Evolutionary conservation across 179 eudicot genomes (phyloP).

Genomic region (Silene vulgaris): DNA sequence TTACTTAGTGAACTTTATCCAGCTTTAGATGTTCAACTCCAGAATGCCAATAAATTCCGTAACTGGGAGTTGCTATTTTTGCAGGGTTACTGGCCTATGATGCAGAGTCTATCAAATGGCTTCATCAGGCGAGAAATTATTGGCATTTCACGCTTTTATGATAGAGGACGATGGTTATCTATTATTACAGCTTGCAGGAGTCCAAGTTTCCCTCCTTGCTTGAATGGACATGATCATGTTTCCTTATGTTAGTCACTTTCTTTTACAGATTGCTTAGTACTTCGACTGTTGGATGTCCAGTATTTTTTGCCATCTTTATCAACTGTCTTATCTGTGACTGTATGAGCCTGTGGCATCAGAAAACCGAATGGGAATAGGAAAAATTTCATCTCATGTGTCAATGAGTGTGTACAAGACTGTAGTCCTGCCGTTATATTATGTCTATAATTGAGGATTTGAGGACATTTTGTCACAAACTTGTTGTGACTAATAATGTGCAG

Average conservation of each 20-base stretch:
- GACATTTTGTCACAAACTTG: constrained; percentile 18
- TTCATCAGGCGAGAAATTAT: constrained; percentile 35
- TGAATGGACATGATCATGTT: constrained; percentile 25
- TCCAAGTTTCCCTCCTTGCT: constrained; percentile 32
- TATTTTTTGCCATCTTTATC: constrained; percentile 8
- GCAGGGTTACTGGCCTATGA: constrained; percentile 32
- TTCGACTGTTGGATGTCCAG: background rate
- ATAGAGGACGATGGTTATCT: constrained; percentile 29
- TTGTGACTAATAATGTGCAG: constrained; percentile 32
- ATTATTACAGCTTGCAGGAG: constrained; percentile 28
- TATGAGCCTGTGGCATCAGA: background rate
- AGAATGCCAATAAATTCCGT: background rate
- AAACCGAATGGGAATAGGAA: background rate
- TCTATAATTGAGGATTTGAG: constrained; percentile 1
- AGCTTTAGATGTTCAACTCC: background rate
- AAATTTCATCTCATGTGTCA: background rate
- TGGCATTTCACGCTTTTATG: constrained; percentile 29
- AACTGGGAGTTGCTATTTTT: constrained; percentile 10
- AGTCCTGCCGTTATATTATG: background rate
- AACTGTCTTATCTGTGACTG: background rate
- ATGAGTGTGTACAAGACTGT: background rate
- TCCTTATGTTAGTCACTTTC: constrained; percentile 27
- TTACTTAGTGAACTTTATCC: background rate
- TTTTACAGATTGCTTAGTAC: constrained; percentile 21
- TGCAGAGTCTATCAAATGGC: constrained; percentile 39